phyloP scores from a whole-genome alignment of 2,329 filamentous ascomycete species.

The Aspergillus bombycis region DNA sequence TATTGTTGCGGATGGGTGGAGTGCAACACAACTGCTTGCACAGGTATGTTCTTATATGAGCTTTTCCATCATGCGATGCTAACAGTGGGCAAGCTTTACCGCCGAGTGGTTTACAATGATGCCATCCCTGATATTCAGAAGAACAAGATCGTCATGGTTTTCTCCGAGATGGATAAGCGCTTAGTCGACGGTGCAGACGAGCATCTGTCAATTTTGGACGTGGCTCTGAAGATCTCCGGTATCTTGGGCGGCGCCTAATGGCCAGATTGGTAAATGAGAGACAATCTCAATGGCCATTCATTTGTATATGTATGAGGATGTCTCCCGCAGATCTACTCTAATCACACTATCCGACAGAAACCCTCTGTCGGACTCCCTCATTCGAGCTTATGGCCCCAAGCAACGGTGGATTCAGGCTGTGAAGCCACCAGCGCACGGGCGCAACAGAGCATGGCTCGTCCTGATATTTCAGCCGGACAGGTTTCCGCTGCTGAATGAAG shows the following conservation, averaged over 20 bases:
- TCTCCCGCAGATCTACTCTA: neutral
- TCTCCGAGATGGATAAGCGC: slow-evolving; percentile 93
- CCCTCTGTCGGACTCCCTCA: neutral
- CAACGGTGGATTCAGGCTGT: neutral
- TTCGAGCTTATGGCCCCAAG: neutral
- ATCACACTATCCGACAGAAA: neutral
- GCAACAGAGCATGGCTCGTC: neutral
- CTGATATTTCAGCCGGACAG: neutral
- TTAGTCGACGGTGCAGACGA: slow-evolving; percentile 94
- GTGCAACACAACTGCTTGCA: slow-evolving; percentile 80
- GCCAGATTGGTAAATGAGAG: neutral
- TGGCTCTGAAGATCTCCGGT: slow-evolving; percentile 77
- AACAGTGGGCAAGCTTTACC: slow-evolving; percentile 57
- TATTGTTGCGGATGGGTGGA: slow-evolving; percentile 96
- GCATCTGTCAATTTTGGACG: slow-evolving; percentile 85
- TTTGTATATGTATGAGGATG: neutral
- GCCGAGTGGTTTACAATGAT: slow-evolving; percentile 81
- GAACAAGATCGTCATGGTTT: slow-evolving; percentile 83
- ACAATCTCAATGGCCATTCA: neutral
- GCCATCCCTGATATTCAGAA: slow-evolving; percentile 82
- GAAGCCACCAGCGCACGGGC: neutral
- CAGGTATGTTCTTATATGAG: slow-evolving; percentile 60
- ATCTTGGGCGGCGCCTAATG: slow-evolving; percentile 56
- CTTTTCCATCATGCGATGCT: slow-evolving; percentile 6
- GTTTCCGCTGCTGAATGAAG: neutral